Conservation (phyloP, 768 basidiomycete genomes). For the Calocera cornea region DNA sequence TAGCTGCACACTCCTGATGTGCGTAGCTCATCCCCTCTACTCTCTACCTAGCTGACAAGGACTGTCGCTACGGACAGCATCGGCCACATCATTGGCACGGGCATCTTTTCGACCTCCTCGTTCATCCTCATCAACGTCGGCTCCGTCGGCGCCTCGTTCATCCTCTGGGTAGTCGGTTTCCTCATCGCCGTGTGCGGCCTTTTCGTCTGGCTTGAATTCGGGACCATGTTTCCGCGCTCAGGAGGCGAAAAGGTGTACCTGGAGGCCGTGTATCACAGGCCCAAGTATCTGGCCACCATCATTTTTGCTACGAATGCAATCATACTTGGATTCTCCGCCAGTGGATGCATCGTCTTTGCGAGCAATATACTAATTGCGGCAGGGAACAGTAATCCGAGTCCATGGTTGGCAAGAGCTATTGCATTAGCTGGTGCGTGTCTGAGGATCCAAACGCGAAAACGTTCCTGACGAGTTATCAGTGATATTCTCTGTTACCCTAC, state of each 20-base stretch:
- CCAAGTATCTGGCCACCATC: constrained; percentile 36
- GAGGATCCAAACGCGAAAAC: constrained; percentile 4
- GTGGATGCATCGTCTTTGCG: constrained; percentile 33
- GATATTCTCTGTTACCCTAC: constrained; percentile 35
- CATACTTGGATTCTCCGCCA: constrained; percentile 30
- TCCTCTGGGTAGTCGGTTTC: constrained; percentile 53
- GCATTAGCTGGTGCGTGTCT: constrained; percentile 39
- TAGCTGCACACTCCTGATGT: constrained; percentile 46
- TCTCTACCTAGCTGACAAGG: background rate
- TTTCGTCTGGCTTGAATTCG: constrained; percentile 31
- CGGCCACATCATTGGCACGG: constrained; percentile 47
- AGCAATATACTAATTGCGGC: constrained; percentile 38
- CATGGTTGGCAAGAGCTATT: constrained; percentile 45
- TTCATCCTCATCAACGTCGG: constrained; percentile 44
- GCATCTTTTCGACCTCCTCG: constrained; percentile 52
- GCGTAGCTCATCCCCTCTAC: constrained; percentile 9
- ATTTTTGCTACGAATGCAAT: constrained; percentile 39
- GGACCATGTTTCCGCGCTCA: constrained; percentile 48
- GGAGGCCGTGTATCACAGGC: constrained; percentile 39
- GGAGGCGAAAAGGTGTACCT: constrained; percentile 53
- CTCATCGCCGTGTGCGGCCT: constrained; percentile 35
- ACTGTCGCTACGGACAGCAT: constrained; percentile 29
- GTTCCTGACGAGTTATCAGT: constrained; percentile 23
- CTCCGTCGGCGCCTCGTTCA: constrained; percentile 46
- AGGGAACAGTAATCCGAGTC: constrained; percentile 24